phyloP scores from a whole-genome alignment of 257 asterid genomes.

The Penstemon newberryi region DNA sequence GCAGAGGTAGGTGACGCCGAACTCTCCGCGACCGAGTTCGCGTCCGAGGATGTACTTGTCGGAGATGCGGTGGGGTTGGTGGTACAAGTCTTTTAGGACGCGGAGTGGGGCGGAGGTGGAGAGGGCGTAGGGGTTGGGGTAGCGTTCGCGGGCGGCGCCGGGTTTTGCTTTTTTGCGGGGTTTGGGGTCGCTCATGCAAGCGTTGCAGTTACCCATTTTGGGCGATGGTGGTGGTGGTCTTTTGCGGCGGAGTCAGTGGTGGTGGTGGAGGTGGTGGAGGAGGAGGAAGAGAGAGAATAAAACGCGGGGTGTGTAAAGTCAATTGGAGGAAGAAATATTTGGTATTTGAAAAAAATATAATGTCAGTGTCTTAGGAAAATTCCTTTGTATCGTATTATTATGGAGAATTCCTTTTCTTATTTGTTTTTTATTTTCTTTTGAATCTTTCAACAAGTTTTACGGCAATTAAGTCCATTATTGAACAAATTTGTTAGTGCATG shows the following conservation, averaged over 20 bases:
- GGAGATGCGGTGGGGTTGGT: conserved; percentile 47
- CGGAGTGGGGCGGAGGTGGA: conserved; percentile 64
- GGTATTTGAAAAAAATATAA: neutral
- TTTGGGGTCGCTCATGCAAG: conserved; percentile 54
- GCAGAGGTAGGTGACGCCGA: conserved; percentile 88
- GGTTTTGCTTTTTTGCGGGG: conserved; percentile 38
- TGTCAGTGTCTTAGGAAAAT: too few species aligned
- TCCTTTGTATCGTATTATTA: too few species aligned
- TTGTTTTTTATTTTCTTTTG: too few species aligned
- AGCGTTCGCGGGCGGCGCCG: conserved; percentile 40
- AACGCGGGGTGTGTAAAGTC: conserved; percentile 18
- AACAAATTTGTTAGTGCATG: too few species aligned
- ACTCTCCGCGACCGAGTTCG: conserved; percentile 94
- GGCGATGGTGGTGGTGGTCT: conserved; percentile 33
- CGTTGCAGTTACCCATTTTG: conserved; percentile 78
- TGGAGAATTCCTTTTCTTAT: too few species aligned
- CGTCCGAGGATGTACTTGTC: conserved; percentile 84
- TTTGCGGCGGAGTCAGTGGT: conserved; percentile 28
- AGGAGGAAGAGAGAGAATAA: conserved; percentile 8
- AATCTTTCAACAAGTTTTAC: too few species aligned
- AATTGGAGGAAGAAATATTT: neutral
- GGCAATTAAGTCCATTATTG: too few species aligned
- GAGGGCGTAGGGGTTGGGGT: conserved; percentile 64
- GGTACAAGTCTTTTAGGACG: conserved; percentile 66
- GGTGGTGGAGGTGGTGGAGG: conserved; percentile 37